These are phyloP conservation scores for Fraxinus ornus DNA, from an alignment of 305 asterid genomes.

Conservation along the genomic window DNA sequence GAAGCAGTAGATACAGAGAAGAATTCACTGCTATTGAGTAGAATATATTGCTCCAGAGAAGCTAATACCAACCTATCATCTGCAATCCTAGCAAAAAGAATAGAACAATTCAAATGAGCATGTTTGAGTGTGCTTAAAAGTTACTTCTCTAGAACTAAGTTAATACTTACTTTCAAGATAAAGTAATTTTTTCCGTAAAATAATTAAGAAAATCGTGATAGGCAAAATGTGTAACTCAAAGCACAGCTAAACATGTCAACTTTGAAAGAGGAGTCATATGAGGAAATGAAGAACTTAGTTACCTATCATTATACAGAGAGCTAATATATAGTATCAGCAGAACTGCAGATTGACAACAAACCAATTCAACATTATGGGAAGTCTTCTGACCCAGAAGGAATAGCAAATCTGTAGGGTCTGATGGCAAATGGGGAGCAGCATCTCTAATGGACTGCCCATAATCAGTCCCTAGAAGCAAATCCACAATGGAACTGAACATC, in stretches of 20 bases:
- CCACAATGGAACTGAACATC: constrained; percentile 60
- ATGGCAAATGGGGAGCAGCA: constrained; percentile 62
- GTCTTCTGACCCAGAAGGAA: constrained; percentile 86
- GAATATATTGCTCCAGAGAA: constrained; percentile 87
- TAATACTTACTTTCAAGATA: background rate
- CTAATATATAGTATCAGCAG: constrained; percentile 64
- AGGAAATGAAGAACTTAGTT: constrained; percentile 22
- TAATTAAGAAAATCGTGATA: background rate
- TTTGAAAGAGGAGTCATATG: constrained; percentile 7
- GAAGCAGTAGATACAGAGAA: constrained; percentile 39
- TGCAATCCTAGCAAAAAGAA: constrained; percentile 55
- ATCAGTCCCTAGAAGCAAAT: constrained; percentile 64
- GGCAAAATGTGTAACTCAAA: background rate
- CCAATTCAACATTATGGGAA: constrained; percentile 55
- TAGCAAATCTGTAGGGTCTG: constrained; percentile 86
- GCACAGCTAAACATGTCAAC: constrained; percentile 6
- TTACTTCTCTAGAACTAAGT: background rate
- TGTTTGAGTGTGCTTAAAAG: background rate
- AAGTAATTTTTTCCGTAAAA: background rate
- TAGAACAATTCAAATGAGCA: background rate
- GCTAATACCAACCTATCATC: constrained; percentile 82
- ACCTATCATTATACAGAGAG: constrained; percentile 86
- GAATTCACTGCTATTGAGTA: constrained; percentile 60
- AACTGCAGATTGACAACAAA: constrained; percentile 70
- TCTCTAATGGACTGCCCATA: constrained; percentile 68